Percentiles rank a stretch among this genome's conserved stretches.
These are phyloP conservation scores for Kodamaea leandrae DNA, from an alignment of 805 yeast species.

Conservation along the genomic window DNA sequence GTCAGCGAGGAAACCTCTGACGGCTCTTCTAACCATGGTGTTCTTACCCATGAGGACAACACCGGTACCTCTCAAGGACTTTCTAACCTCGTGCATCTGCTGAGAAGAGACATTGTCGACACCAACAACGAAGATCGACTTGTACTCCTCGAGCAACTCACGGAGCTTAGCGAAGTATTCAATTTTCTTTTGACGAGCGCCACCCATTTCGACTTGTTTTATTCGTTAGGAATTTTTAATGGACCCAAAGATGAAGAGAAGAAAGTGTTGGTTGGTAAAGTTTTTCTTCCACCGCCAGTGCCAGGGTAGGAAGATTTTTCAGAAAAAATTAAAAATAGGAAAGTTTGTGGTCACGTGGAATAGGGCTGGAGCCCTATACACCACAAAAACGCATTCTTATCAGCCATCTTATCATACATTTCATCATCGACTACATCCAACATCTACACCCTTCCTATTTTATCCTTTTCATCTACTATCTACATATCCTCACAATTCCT, in stretches of 20 bases:
- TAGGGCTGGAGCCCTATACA: no score
- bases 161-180: conserved; percentile 95
- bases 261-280: conserved; percentile 5
- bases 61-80: conserved; percentile 90
- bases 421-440: no score
- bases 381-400: no score
- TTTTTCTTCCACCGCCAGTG: conserved; percentile 2
- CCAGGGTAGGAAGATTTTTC: background rate
- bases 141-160: conserved; percentile 93
- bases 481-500: no score
- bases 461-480: no score
- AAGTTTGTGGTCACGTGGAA: conserved; percentile 2
- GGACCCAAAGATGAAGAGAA: conserved; percentile 30
- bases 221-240: conserved; percentile 90
- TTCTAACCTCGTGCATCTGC: conserved; percentile 99
- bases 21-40: conserved; percentile 99
- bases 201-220: conserved; percentile 98
- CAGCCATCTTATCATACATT: no score
- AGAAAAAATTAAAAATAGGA: background rate
- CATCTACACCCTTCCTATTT: no score
- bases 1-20: conserved; percentile 91
- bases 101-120: conserved; percentile 99
- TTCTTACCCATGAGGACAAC: conserved; percentile 99
- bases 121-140: conserved; percentile 98
- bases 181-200: conserved; percentile 94